Base-by-base conservation (phyloP, 768 basidiomycete species). In the Guyanaporus albipodus region DNA sequence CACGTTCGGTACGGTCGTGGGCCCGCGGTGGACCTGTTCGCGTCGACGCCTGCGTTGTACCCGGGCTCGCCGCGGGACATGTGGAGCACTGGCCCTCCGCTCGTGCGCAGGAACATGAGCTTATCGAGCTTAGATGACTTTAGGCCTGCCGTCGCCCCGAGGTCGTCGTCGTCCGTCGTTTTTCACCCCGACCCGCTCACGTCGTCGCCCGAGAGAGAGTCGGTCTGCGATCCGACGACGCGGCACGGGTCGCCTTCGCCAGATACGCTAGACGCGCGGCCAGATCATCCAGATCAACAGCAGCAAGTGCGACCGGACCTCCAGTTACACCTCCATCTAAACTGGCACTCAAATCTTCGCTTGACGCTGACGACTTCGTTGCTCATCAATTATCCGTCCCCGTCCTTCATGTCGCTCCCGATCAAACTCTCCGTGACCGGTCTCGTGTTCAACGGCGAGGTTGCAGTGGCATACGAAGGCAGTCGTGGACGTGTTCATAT, bases 371-470 rank as follows among this genome's bases (percentile, higher is more conserved):
- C 89, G 24, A 98, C 96, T 0, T 94, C 91, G 8, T 77, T 98
- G 22, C 79, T 93, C 51, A 93, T 99, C 68, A 96, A 99, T 69
- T 97, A 98, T 64, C 96, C 96, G 6, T 92, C 92, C 0, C 85
- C 87, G 0, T 80, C 87, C 64, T 98, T 99, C 75, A 97, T 99
- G 94, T 85, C 90, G 12, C 77, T 99, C 21, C 96, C 96, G 7
- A 89, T 99, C 66, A 87, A 89, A 59, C 82, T 98, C 44, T 87
- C 85, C n/a, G 80, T 98, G 22, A 94, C 87, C 0, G 90, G 91
- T 1, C 74, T 98, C 48, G 73, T 92, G 12, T 90, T 98, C 66
- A 77, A 77, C 11, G 91, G 90, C 47, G 90, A 95, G 58, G 70
- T 98, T 36, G 87, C 89, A 8, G 78, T 97, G 28, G 96, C 95